Evolutionary conservation across 306 rosid genomes (phyloP).

Genomic region (Calophaca sinica): DNA sequence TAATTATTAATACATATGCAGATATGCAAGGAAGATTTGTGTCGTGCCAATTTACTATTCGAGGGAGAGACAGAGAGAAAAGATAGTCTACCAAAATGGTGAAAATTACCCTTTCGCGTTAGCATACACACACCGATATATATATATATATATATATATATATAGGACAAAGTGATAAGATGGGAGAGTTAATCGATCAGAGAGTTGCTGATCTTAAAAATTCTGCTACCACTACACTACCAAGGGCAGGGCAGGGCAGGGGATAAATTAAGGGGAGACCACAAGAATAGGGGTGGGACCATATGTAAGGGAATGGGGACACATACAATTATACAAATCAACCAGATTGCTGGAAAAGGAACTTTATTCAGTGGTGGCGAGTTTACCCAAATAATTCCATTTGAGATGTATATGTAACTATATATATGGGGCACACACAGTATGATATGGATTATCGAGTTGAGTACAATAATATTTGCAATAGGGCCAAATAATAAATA

Average conservation of each 20-base stretch:
- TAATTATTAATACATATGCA: neutral
- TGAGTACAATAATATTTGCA: neutral
- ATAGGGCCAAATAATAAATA: constrained; percentile 31
- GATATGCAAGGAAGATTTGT: constrained; percentile 42
- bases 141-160: too few species aligned
- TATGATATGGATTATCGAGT: neutral
- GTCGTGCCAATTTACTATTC: constrained; percentile 11
- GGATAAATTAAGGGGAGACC: constrained; percentile 41
- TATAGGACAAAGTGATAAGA: too few species aligned
- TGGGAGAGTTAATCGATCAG: too few species aligned
- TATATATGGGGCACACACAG: constrained; percentile 44
- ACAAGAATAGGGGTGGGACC: constrained; percentile 53
- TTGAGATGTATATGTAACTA: constrained; percentile 20
- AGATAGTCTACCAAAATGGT: constrained; percentile 2
- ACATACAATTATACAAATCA: constrained; percentile 54
- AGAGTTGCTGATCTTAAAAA: too few species aligned
- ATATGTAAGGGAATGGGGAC: constrained; percentile 60
- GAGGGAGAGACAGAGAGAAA: constrained; percentile 32
- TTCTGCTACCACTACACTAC: too few species aligned
- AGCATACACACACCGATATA: too few species aligned
- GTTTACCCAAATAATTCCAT: constrained; percentile 66
- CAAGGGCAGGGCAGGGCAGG: too few species aligned
- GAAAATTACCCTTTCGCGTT: neutral
- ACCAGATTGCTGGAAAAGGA: constrained; percentile 57
- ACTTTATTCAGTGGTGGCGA: constrained; percentile 52